These are phyloP conservation scores for Chalciporus piperatoides DNA, from an alignment of 1,284 basidiomycete species.

Conservation along the genomic window DNA sequence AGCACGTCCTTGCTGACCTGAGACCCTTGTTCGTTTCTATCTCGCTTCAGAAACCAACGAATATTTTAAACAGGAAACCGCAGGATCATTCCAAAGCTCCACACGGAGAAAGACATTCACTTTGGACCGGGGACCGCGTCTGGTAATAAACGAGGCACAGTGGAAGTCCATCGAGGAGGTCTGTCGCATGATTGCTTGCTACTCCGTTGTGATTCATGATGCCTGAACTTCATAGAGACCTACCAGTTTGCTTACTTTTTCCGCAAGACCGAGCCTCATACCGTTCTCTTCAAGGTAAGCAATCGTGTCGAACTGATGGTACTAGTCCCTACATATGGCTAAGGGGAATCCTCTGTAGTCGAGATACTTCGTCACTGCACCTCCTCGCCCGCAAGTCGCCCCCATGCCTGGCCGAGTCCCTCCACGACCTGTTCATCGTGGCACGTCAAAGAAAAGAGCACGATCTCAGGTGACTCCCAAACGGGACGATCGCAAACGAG, in stretches of 20 bases:
- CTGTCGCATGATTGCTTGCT: slow-evolving; percentile 8
- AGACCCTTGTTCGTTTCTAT: slow-evolving; percentile 53
- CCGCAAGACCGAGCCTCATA: slow-evolving; percentile 70
- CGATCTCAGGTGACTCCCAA: slow-evolving; percentile 10
- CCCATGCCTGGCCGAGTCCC: slow-evolving; percentile 1
- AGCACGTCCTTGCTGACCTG: slow-evolving; percentile 68
- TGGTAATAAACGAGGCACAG: slow-evolving; percentile 53
- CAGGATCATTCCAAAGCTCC: slow-evolving; percentile 66
- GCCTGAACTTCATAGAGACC: slow-evolving; percentile 43
- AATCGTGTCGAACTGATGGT: not conserved
- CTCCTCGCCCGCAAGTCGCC: slow-evolving; percentile 26
- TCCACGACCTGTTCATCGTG: not conserved
- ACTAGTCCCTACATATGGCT: slow-evolving; percentile 14
- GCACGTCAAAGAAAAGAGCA: slow-evolving; percentile 24
- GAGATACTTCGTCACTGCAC: slow-evolving; percentile 51
- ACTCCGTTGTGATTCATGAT: not conserved
- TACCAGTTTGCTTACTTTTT: slow-evolving; percentile 83
- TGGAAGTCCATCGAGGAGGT: slow-evolving; percentile 77
- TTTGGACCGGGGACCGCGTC: slow-evolving; percentile 38
- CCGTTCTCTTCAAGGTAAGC: slow-evolving; percentile 66
- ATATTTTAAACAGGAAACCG: slow-evolving; percentile 5
- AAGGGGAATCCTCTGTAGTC: slow-evolving; percentile 32
- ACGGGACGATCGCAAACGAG: slow-evolving; percentile 40
- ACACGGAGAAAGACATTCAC: slow-evolving; percentile 50
- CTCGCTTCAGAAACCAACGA: not conserved